Evolutionary conservation across 2,329 filamentous ascomycete species (phyloP).

Genomic region (Meredithiella fracta): DNA sequence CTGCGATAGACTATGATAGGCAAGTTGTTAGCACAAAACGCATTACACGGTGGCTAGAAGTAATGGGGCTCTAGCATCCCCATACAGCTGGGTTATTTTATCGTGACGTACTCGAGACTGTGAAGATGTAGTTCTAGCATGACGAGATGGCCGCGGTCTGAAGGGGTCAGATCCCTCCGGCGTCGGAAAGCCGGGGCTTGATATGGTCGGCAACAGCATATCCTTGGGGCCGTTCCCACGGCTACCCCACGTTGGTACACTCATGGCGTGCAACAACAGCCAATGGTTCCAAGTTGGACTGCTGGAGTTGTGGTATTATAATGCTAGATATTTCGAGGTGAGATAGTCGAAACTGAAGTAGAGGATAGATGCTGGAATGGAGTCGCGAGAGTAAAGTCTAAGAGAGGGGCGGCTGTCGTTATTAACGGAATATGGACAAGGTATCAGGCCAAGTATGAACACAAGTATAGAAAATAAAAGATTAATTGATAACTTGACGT

Average conservation of each 20-base stretch:
- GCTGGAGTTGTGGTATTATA: background rate
- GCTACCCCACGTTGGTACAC: constrained; percentile 12
- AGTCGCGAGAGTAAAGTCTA: no score
- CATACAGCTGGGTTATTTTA: background rate
- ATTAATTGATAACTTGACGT: no score
- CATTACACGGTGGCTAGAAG: background rate
- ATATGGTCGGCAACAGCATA: constrained; percentile 13
- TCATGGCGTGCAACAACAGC: constrained; percentile 7
- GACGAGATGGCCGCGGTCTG: constrained; percentile 18
- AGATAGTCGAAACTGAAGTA: background rate
- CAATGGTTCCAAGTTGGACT: background rate
- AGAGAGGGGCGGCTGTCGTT: no score
- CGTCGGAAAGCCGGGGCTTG: constrained; percentile 11
- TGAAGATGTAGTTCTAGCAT: constrained; percentile 35
- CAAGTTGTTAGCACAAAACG: constrained; percentile 13
- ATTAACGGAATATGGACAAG: no score
- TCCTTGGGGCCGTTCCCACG: constrained; percentile 10
- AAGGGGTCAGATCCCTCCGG: constrained; percentile 21
- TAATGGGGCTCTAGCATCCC: background rate
- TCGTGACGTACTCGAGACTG: constrained; percentile 35
- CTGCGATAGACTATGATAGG: constrained; percentile 30
- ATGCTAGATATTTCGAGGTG: background rate
- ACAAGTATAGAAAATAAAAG: no score
- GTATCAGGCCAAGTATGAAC: no score
- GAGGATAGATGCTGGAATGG: no score